A percentile compares a stretch with the other conserved stretches of the same genome.
Evolutionary conservation across 768 basidiomycete species (phyloP).

Genomic region (Asterophora parasitica): DNA sequence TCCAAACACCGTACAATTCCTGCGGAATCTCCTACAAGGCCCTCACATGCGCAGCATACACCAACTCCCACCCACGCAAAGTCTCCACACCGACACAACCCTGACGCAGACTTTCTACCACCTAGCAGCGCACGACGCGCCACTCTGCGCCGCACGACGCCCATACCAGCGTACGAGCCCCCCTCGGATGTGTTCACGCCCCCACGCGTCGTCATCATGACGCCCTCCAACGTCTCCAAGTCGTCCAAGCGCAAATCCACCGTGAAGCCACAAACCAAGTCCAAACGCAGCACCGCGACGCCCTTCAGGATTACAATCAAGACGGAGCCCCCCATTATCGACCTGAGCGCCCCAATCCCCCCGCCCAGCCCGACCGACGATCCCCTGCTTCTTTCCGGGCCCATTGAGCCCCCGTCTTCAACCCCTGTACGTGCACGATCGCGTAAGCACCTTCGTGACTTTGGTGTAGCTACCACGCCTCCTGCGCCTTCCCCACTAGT

Average conservation of each 20-base stretch:
- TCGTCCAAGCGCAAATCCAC: constrained; percentile 29
- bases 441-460: constrained; percentile 4
- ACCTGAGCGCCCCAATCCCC: constrained; percentile 52
- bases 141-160: constrained; percentile 43
- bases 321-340: constrained; percentile 62
- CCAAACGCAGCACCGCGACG: constrained; percentile 16
- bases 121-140: constrained; percentile 21
- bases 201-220: constrained; percentile 54
- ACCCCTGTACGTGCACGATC: constrained; percentile 16
- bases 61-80: constrained; percentile 17
- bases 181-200: constrained; percentile 68
- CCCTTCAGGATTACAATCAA: constrained; percentile 37
- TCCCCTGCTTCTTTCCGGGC: constrained; percentile 58
- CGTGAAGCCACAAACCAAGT: constrained; percentile 6
- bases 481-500: no score
- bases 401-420: constrained; percentile 25
- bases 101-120: constrained; percentile 44
- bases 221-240: constrained; percentile 32
- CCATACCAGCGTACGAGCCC: constrained; percentile 59
- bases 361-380: constrained; percentile 77
- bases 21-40: constrained; percentile 26
- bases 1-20: constrained; percentile 16
- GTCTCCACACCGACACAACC: constrained; percentile 45
- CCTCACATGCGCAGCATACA: no score
- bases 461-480: constrained; percentile 18